Conservation (phyloP, 2,329 filamentous ascomycete genomes). For the Verticillium albo-atrum region DNA sequence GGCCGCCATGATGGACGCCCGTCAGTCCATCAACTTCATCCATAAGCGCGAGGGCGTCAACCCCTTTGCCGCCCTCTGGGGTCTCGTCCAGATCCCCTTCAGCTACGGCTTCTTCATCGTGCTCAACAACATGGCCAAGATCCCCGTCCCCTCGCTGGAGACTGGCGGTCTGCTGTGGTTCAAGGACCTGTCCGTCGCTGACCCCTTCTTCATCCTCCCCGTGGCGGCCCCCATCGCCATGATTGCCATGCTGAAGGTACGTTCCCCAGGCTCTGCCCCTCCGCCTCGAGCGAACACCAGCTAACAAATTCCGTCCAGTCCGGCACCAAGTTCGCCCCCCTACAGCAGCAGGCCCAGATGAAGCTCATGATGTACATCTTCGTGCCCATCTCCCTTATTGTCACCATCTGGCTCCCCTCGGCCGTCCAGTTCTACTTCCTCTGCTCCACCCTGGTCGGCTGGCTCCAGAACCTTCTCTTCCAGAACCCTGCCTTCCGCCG, state of each 20-base stretch:
- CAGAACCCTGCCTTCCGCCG: conserved; percentile 35
- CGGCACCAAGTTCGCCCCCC: conserved; percentile 26
- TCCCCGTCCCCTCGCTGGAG: conserved; percentile 79
- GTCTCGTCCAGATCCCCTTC: conserved; percentile 53
- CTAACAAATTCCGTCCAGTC: conserved; percentile 22
- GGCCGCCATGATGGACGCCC: conserved; percentile 35
- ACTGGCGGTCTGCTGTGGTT: conserved; percentile 74
- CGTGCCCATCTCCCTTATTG: conserved; percentile 36
- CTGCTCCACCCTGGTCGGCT: conserved; percentile 24
- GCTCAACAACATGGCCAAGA: conserved; percentile 64
- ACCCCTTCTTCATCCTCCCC: conserved; percentile 77
- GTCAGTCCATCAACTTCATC: conserved; percentile 29
- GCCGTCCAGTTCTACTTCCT: conserved; percentile 47
- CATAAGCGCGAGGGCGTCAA: conserved; percentile 31
- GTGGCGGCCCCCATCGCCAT: conserved; percentile 51
- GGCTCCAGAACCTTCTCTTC: conserved; percentile 29
- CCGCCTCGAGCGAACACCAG: background rate
- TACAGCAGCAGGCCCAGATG: conserved; percentile 28
- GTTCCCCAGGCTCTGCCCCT: conserved; percentile 10
- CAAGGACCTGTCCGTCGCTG: conserved; percentile 65
- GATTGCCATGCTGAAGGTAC: conserved; percentile 50
- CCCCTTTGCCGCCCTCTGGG: conserved; percentile 29
- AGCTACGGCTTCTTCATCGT: conserved; percentile 79
- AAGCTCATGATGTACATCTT: conserved; percentile 39
- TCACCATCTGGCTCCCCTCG: conserved; percentile 42